These are phyloP conservation scores for Candida gigantensis DNA, from an alignment of 1,139 yeast species.

Conservation along the genomic window DNA sequence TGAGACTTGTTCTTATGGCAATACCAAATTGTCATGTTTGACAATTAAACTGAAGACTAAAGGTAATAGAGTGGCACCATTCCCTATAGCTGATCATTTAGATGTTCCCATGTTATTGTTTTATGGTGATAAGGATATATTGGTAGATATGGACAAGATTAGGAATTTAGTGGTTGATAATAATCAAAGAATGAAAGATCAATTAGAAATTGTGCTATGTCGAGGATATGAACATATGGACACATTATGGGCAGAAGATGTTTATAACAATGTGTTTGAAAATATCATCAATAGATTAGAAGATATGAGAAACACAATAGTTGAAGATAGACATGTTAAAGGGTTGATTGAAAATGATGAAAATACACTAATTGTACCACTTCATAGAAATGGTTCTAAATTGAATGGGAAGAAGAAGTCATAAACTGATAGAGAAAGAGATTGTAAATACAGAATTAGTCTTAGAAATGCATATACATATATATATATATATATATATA, in stretches of 20 bases:
- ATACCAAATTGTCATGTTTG: constrained; percentile 23
- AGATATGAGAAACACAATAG: background rate
- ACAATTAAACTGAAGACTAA: constrained; percentile 26
- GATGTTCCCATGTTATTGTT: constrained; percentile 44
- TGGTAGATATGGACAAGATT: constrained; percentile 42
- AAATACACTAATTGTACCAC: too few species aligned
- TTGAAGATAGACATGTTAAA: background rate
- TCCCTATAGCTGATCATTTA: constrained; percentile 46
- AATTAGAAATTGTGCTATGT: constrained; percentile 25
- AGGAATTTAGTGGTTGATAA: constrained; percentile 25
- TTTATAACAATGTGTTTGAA: constrained; percentile 29
- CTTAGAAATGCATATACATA: too few species aligned
- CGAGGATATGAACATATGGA: constrained; percentile 39
- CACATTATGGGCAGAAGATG: constrained; percentile 34
- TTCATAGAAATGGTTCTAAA: background rate
- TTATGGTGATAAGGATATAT: constrained; percentile 43
- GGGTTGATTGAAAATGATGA: background rate
- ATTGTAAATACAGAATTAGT: too few species aligned
- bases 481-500: too few species aligned
- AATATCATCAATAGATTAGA: constrained; percentile 17
- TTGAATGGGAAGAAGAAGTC: background rate
- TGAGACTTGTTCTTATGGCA: constrained; percentile 36
- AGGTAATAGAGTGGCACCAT: constrained; percentile 57
- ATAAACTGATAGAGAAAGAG: too few species aligned
- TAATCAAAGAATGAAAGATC: constrained; percentile 26